Percentiles rank a stretch among this genome's conserved stretches.
These are phyloP conservation scores for Coemansia sp. DNA, from an alignment of 192 early-diverging fungal genomes.

Conservation along the genomic window DNA sequence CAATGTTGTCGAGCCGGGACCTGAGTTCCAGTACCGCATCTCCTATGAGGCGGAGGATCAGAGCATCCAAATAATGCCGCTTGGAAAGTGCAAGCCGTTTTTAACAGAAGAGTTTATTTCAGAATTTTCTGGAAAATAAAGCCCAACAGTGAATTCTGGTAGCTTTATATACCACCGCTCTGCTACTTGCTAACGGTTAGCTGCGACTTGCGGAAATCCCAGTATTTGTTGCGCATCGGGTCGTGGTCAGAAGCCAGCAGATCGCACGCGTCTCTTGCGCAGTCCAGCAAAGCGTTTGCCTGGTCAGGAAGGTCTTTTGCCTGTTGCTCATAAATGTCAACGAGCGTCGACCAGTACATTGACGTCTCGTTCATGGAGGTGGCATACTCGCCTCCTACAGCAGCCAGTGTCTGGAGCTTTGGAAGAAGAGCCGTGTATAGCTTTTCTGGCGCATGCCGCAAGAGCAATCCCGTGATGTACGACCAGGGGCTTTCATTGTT, in stretches of 20 bases:
- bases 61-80: constrained; percentile 13
- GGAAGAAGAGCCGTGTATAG: constrained; percentile 37
- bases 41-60: constrained; percentile 19
- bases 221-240: constrained; percentile 42
- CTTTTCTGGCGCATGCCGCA: constrained; percentile 35
- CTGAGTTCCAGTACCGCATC: constrained; percentile 43
- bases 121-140: constrained; percentile 7
- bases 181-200: neutral
- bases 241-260: constrained; percentile 31
- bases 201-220: constrained; percentile 37
- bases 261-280: constrained; percentile 29
- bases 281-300: constrained; percentile 8
- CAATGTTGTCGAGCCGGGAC: constrained; percentile 20
- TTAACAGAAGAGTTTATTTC: constrained; percentile 30
- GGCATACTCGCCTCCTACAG: constrained; percentile 11
- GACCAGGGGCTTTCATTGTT: constrained; percentile 93
- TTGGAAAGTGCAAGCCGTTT: constrained; percentile 24
- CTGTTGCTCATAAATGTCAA: constrained; percentile 48
- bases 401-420: constrained; percentile 27
- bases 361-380: constrained; percentile 25
- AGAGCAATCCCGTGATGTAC: constrained; percentile 73
- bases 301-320: constrained; percentile 13
- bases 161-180: too few relatives aligned
- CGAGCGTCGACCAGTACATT: constrained; percentile 50
- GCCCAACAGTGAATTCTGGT: neutral